Base-by-base conservation (phyloP, 345 rosid genomes). In the Hypericum perforatum region DNA sequence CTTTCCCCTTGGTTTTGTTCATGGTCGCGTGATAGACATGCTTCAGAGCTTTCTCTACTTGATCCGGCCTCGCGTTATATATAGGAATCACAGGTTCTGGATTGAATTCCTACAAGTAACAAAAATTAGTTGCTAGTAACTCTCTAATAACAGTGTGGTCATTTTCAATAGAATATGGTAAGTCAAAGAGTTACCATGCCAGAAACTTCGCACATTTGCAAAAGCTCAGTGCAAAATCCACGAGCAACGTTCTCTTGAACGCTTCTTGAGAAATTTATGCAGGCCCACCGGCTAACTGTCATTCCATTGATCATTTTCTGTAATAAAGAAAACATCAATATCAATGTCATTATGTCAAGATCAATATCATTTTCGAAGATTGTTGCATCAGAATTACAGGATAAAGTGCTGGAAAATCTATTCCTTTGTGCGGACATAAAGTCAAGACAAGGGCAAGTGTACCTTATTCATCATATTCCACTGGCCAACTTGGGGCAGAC, bases 401-500 rank as follows among this genome's bases (percentile, higher is more conserved):
- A 8, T 12, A 42, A 40, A 58, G 16, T 29, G 16, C 12, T 29
- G 15, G 41, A 3, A 16, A 46, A 46, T 16, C 50, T 46, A 16
- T 5, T 13, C 16, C 9, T 3, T 32, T 13, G 5, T 46, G 0
- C 10, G 29, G 15, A 9, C 12, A 3, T 45, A 46, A 6, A 46
- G 9, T 46, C 46, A 46, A 39, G 7, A n/a, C 3, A 15, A 29
- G 37, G 5, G 32, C 9, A 39, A 43, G 1, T 1, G 32, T 70
- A 86, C 95, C 88, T 94, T 94, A 78, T 94, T 94, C 97, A 94
- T 85, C 99, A 94, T 94, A 69, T 89, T 94, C 99, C 99, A 94
- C 52, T 94, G 99, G 58, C 99, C 99, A 8, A 94, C 95, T 65
- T 94, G 99, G 0, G 99, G 99, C 55, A 94, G 72, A 52, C 97